A percentile compares a stretch with the other conserved stretches of the same genome.
Evolutionary conservation across 345 rosid species (phyloP).

Genomic region (Cardamine occulta): DNA sequence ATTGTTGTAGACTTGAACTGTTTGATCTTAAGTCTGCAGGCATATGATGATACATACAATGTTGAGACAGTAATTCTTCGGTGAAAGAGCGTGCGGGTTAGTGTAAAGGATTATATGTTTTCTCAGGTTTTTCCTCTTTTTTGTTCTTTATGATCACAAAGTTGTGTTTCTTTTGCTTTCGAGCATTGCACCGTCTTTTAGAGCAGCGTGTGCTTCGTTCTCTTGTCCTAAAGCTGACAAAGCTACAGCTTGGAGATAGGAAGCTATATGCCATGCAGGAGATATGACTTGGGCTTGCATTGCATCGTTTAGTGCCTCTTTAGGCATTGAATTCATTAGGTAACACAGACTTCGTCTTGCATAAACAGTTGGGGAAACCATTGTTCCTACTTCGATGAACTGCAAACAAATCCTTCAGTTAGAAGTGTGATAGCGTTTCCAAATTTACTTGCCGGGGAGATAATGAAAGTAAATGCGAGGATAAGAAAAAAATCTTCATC

Average conservation of each 20-base stretch:
- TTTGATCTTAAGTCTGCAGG: constrained; percentile 1
- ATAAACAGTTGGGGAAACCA: constrained; percentile 77
- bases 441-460: neutral
- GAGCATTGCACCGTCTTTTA: constrained; percentile 68
- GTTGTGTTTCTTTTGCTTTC: constrained; percentile 53
- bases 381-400: constrained; percentile 79
- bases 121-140: neutral
- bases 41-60: neutral
- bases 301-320: constrained; percentile 75
- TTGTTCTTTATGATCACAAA: neutral
- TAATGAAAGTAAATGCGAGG: neutral
- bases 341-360: constrained; percentile 75
- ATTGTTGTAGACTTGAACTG: neutral
- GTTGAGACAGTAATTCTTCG: constrained; percentile 19
- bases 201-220: constrained; percentile 64
- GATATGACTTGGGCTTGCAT: constrained; percentile 79
- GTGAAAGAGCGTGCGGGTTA: neutral
- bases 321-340: constrained; percentile 72
- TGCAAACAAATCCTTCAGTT: constrained; percentile 40
- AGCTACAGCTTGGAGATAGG: constrained; percentile 78
- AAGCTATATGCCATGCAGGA: constrained; percentile 80
- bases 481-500: neutral
- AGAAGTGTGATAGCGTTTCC: neutral
- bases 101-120: neutral
- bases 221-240: constrained; percentile 61